phyloP scores from a whole-genome alignment of 1,139 yeast species.

The Yarrowia galli region DNA sequence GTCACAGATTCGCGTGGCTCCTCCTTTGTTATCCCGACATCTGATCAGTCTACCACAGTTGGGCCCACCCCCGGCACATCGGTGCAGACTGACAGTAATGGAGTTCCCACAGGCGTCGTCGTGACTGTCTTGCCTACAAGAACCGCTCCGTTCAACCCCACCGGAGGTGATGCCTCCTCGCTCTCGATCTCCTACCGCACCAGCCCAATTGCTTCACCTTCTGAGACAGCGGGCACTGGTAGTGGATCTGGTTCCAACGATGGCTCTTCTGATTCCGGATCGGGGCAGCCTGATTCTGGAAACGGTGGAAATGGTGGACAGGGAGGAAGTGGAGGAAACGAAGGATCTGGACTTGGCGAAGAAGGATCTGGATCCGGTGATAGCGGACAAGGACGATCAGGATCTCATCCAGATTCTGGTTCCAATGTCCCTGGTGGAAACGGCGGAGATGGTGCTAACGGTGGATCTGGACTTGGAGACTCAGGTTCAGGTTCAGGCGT shows the following conservation, averaged over 20 bases:
- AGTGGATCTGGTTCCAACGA: neutral
- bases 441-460: neutral
- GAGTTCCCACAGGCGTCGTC: slow-evolving; percentile 7
- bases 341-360: neutral
- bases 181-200: neutral
- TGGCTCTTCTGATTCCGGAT: neutral
- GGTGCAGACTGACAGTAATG: slow-evolving; percentile 1
- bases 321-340: neutral
- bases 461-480: neutral
- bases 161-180: neutral
- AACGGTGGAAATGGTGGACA: neutral
- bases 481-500: neutral
- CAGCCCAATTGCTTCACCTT: neutral
- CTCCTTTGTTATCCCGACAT: neutral
- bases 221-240: neutral
- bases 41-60: slow-evolving; percentile 1
- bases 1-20: neutral
- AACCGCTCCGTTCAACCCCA: neutral
- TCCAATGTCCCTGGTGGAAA: too few relatives aligned
- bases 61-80: neutral
- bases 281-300: neutral
- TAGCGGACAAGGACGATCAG: neutral
- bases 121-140: neutral
- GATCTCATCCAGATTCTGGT: neutral
- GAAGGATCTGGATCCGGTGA: neutral